Base-by-base conservation (phyloP, 2,329 filamentous ascomycete species). In the Elsinoe arachidis region DNA sequence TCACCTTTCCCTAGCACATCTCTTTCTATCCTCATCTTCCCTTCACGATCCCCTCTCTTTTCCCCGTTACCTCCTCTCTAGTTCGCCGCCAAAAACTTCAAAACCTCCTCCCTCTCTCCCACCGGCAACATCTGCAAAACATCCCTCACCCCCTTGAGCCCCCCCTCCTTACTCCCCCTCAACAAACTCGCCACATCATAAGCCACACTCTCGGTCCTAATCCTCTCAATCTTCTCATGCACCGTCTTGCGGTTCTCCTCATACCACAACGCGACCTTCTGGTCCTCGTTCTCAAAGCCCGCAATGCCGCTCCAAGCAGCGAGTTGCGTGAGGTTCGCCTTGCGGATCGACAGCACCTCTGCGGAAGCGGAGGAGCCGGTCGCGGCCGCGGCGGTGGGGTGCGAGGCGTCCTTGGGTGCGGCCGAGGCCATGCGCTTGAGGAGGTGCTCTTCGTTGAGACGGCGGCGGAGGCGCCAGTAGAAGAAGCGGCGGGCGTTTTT, bases 381-480 rank as follows among this genome's bases (percentile, higher is more conserved):
- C 15, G 54, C 41, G 6, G 39, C 41, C 14, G 21, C 5, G 3
- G 54, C 39, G 9, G 39, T 23, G 30, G 49, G 49, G 49, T 53
- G 49, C 2, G 49, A 53, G 2, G 30, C 30, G 33, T 56, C 54
- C 21, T 37, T 30, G 11, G 54, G 54, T 66, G 74, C 71, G 5
- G 73, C 69, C 38, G 69, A 64, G 1, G 74, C 78, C 82, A 99
- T 89, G 75, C 90, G 90, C 77, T 91, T 93, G 72, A 99, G 81
- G 66, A 99, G 90, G 73, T 95, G 89, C 77, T 99, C 93, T 77
- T 99, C 93, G 74, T 95, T 97, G 70, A 99, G 81, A 76, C 93
- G 85, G 71, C 93, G 88, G 74, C 95, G 91, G 61, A 96, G 86
- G 74, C 93, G 92, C 93, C 95, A 99, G 87, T 97, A 99, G 81